These are phyloP conservation scores for Ichthyophthirius multifiliis DNA, from an alignment of 169 alveolate species.

Conservation along the genomic window DNA sequence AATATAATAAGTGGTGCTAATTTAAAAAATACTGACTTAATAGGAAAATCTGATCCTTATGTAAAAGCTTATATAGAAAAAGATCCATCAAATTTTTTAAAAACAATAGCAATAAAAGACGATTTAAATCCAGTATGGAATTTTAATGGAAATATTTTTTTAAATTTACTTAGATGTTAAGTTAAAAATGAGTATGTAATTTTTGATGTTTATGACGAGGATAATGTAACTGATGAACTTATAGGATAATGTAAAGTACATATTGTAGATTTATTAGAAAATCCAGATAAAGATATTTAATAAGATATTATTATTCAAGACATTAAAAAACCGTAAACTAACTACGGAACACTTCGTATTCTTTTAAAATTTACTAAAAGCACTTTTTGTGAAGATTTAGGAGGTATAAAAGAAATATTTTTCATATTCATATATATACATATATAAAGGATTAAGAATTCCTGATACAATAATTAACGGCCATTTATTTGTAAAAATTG, in stretches of 20 bases:
- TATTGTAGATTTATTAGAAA: not conserved
- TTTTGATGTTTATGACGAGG: slow-evolving; percentile 30
- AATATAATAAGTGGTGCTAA: slow-evolving; percentile 15
- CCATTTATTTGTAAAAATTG: not conserved
- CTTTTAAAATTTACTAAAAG: not conserved
- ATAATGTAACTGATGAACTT: not conserved
- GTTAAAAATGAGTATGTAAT: not conserved
- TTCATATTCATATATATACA: not conserved
- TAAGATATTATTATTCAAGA: not conserved
- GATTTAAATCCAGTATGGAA: slow-evolving; percentile 32
- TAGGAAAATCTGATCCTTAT: slow-evolving; percentile 31
- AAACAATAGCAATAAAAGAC: not conserved
- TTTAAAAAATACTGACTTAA: not conserved
- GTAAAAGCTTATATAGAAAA: not conserved
- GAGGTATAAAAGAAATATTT: not conserved
- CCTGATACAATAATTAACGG: not conserved
- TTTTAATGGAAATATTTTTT: not conserved
- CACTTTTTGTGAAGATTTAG: not conserved
- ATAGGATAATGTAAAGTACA: not conserved
- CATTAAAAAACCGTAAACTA: not conserved
- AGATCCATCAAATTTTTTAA: not conserved
- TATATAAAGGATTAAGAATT: not conserved
- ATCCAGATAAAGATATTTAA: not conserved
- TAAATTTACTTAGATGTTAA: slow-evolving; percentile 4
- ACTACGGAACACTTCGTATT: not conserved